phyloP scores from a whole-genome alignment of 345 rosid species.

The Kandelia obovata region DNA sequence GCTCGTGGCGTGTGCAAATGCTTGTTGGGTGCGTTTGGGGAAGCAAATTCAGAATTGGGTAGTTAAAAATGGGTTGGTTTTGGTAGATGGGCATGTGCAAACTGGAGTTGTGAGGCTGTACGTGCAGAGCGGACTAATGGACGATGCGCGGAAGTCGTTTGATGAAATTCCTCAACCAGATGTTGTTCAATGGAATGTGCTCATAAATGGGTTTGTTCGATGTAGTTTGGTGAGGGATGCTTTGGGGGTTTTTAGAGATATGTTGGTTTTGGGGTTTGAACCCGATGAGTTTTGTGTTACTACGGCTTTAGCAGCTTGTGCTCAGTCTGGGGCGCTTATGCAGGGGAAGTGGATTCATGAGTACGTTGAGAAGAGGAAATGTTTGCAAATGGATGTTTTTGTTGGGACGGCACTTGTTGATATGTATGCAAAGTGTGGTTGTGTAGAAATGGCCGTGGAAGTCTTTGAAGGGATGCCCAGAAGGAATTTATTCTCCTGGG shows the following conservation, averaged over 20 bases:
- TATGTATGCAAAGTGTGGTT: slow-evolving; percentile 64
- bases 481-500: slow-evolving; percentile 58
- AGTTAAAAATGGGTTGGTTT: slow-evolving; percentile 38
- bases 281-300: slow-evolving; percentile 51
- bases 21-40: slow-evolving; percentile 24
- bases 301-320: slow-evolving; percentile 52
- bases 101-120: slow-evolving; percentile 41
- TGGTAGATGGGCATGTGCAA: slow-evolving; percentile 47
- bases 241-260: slow-evolving; percentile 38
- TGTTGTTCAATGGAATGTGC: slow-evolving; percentile 56
- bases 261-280: slow-evolving; percentile 45
- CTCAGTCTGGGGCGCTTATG: slow-evolving; percentile 43
- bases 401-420: slow-evolving; percentile 55
- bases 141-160: slow-evolving; percentile 45
- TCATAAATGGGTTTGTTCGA: slow-evolving; percentile 46
- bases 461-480: slow-evolving; percentile 33
- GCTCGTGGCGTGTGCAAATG: slow-evolving; percentile 40
- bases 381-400: slow-evolving; percentile 38
- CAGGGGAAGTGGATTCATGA: slow-evolving; percentile 66
- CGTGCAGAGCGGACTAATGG: slow-evolving; percentile 18
- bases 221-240: slow-evolving; percentile 31
- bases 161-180: slow-evolving; percentile 53
- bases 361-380: slow-evolving; percentile 31
- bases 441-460: slow-evolving; percentile 37
- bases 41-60: slow-evolving; percentile 49